phyloP scores from a whole-genome alignment of 805 yeast genomes.

The Lachancea mirantina region DNA sequence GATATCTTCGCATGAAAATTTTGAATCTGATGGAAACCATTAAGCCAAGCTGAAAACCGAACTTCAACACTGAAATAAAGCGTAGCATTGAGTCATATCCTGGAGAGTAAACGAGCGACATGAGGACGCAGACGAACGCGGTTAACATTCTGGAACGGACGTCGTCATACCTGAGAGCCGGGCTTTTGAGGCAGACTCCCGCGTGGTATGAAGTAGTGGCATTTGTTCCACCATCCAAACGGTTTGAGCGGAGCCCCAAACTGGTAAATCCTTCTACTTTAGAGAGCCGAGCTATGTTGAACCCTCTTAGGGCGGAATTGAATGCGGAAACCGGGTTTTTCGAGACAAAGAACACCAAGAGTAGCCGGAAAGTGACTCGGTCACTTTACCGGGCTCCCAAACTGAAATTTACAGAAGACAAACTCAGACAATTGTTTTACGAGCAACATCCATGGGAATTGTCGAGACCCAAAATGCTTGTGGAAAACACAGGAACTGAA shows the following conservation, averaged over 20 bases:
- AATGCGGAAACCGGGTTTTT: conserved; percentile 21
- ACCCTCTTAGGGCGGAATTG: conserved; percentile 11
- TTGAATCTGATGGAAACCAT: not conserved
- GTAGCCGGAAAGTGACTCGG: conserved; percentile 16
- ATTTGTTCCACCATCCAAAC: conserved; percentile 69
- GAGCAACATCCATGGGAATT: conserved; percentile 98
- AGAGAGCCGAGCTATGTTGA: conserved; percentile 13
- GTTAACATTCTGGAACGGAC: conserved; percentile 73
- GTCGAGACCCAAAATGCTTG: conserved; percentile 76
- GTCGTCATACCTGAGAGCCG: conserved; percentile 64
- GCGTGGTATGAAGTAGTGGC: conserved; percentile 87
- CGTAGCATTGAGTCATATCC: not conserved
- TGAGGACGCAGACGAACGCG: conserved; percentile 75
- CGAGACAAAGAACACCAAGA: conserved; percentile 28
- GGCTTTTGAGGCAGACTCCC: conserved; percentile 66
- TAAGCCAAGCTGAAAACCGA: too few relatives aligned
- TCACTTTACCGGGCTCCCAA: conserved; percentile 26
- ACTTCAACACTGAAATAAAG: too few relatives aligned
- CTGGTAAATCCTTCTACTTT: conserved; percentile 21
- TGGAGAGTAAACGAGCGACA: conserved; percentile 15
- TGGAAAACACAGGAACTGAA: conserved; percentile 68
- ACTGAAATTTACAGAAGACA: conserved; percentile 50
- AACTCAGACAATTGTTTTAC: conserved; percentile 72
- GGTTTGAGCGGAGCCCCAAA: conserved; percentile 35
- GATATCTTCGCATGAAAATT: not conserved